Conservation (phyloP, 148 eudicot genomes). For the Hydrangea macrophylla region DNA sequence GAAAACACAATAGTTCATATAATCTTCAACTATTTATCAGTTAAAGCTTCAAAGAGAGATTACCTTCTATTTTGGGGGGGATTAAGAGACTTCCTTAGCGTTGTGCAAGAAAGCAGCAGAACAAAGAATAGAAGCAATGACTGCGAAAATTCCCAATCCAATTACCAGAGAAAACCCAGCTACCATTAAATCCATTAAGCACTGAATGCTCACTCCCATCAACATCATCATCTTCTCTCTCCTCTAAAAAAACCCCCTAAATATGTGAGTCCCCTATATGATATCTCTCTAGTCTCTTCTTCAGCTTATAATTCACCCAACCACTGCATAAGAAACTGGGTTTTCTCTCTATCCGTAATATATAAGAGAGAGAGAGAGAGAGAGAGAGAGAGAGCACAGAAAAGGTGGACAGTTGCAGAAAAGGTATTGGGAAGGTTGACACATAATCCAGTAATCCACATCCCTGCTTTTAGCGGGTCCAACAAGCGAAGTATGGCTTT, state of each 20-base stretch:
- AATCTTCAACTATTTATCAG: background rate
- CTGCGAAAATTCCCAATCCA: constrained; percentile 64
- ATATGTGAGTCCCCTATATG: no score
- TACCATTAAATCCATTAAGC: constrained; percentile 57
- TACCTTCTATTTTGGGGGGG: background rate
- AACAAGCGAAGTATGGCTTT: no score
- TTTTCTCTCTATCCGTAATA: background rate
- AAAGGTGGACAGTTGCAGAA: no score
- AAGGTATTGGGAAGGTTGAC: no score
- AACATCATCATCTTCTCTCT: constrained; percentile 38
- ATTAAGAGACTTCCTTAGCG: constrained; percentile 43
- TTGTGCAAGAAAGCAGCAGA: constrained; percentile 62
- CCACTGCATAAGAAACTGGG: no score
- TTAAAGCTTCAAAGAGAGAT: background rate
- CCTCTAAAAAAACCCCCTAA: no score
- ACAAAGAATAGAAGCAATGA: constrained; percentile 60
- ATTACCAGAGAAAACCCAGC: constrained; percentile 73
- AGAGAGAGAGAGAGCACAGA: no score
- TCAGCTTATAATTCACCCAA: no score
- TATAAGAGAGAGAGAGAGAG: background rate
- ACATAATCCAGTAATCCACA: no score
- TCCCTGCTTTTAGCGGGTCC: no score
- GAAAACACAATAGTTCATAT: background rate
- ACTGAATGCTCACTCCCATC: constrained; percentile 48
- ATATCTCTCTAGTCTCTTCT: background rate